These are phyloP conservation scores for Piper betle DNA, from an alignment of 164 flowering plant genomes.

Conservation along the genomic window DNA sequence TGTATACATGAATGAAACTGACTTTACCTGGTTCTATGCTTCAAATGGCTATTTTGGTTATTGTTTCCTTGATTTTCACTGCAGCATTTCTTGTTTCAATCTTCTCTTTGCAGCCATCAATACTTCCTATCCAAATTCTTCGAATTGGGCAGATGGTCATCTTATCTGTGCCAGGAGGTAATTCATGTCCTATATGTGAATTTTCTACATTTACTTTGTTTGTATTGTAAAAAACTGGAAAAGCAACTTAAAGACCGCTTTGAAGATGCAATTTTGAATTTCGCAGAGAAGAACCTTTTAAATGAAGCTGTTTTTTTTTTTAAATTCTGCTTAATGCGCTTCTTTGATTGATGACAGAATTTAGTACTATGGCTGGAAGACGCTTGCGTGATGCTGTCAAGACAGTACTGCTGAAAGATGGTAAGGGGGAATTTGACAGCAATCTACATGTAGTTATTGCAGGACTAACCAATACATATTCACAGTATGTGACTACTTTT, in stretches of 20 bases:
- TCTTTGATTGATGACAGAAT: too few relatives aligned
- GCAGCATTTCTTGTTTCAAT: neutral
- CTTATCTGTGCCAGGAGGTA: slow-evolving; percentile 98
- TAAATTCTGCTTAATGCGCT: too few relatives aligned
- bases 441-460: slow-evolving; percentile 81
- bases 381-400: slow-evolving; percentile 89
- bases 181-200: neutral
- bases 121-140: slow-evolving; percentile 92
- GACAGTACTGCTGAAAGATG: slow-evolving; percentile 37
- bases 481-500: slow-evolving; percentile 86
- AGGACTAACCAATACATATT: slow-evolving; percentile 83
- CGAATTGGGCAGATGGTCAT: slow-evolving; percentile 86
- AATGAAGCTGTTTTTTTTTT: too few relatives aligned
- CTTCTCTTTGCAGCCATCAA: slow-evolving; percentile 62
- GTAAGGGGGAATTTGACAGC: slow-evolving; percentile 25
- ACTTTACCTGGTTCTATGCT: too few relatives aligned
- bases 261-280: too few relatives aligned
- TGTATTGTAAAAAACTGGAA: too few relatives aligned
- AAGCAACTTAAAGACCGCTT: too few relatives aligned
- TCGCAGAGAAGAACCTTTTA: too few relatives aligned
- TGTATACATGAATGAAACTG: too few relatives aligned
- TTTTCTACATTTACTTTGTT: too few relatives aligned
- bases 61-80: neutral
- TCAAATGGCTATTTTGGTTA: neutral
- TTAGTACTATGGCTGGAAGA: slow-evolving; percentile 98